Evolutionary conservation across 148 eudicot genomes (phyloP), one percentile per base, ranked within the genome.

Genomic region (Rhododendron williamsianum): DNA sequence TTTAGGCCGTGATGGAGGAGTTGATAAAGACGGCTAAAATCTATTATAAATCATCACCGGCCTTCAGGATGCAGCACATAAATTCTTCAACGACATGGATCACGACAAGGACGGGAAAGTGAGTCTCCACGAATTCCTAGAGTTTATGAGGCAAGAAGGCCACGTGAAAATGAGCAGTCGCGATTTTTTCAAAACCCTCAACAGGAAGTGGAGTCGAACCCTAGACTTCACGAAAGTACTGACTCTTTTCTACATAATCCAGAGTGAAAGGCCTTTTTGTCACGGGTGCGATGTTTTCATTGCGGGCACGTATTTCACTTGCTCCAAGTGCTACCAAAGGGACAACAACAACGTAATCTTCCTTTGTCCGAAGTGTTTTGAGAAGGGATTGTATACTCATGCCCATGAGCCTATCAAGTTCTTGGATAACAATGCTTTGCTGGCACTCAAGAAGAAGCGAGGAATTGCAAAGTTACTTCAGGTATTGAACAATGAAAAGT

Each of bases 371-470:
- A 9, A 6, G 9, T 84, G 86, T 38, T 84, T 84, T 21, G 0
- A 11, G 11, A 16, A 4, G 19, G 23, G 25, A 18, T 23, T 2
- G 19, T 72, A 12, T 19, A 23, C 8, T 27, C 86, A 56, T 21
- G 0, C 11, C 11, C 49, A 46, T 46, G 10, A 0, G 76, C 89
- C 76, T 41, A 4, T 21, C n/a, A 74, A 71, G 60, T 87, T 87
- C 76, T 23, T 87, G 63, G 89, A 87, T 63, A 87, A 81, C 76
- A 84, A 84, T 74, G 48, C 89, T 6, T 67, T 87, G 58, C 76
- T 84, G 12, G 76, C 46, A 81, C 51, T 76, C 12, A 33, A 51
- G 77, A 54, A 27, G 36, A 13, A 33, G 43, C 36, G 4, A 35
- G 0, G 43, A 15, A 72, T 1, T 30, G 49, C 11, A 41, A 0